phyloP scores from a whole-genome alignment of 23 red algal genomes.

The Gracilaria gracilis region DNA sequence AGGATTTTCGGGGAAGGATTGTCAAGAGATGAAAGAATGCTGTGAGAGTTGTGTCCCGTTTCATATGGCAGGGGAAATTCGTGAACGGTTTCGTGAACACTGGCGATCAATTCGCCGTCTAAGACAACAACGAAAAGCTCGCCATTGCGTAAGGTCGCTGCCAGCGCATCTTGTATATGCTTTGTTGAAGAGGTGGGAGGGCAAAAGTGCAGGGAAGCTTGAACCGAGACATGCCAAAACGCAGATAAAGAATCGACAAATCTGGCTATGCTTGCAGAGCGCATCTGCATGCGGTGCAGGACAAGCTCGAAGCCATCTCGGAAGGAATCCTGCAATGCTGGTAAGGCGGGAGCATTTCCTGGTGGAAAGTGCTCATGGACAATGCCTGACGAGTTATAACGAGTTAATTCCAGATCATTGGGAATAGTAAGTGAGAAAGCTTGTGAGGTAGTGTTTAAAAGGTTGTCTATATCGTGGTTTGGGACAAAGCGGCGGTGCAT shows the following conservation, averaged over 20 bases:
- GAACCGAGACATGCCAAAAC: constrained; percentile 53
- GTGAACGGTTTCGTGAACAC: constrained; percentile 22
- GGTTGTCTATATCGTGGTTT: constrained; percentile 28
- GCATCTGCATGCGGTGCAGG: constrained; percentile 41
- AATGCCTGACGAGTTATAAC: background rate
- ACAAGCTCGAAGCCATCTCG: constrained; percentile 47
- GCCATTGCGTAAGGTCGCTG: constrained; percentile 2
- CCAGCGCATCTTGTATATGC: background rate
- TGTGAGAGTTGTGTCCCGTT: background rate
- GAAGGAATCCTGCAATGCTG: constrained; percentile 11
- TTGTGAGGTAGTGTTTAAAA: constrained; percentile 20
- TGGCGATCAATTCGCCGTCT: constrained; percentile 19
- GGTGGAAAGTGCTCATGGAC: constrained; percentile 19
- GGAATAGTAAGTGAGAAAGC: constrained; percentile 10
- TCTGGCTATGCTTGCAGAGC: constrained; percentile 15
- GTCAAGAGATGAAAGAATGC: constrained; percentile 1
- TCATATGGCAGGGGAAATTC: background rate
- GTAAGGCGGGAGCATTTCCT: background rate
- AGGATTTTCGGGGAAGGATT: constrained; percentile 15
- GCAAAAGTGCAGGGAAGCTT: constrained; percentile 19
- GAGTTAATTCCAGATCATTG: constrained; percentile 36
- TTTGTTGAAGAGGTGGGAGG: constrained; percentile 19
- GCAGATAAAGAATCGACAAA: constrained; percentile 43
- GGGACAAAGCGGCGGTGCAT: constrained; percentile 53
- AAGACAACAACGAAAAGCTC: constrained; percentile 44